phyloP scores from a whole-genome alignment of 2,329 filamentous ascomycete genomes.

The Arthrinium phaeospermum region DNA sequence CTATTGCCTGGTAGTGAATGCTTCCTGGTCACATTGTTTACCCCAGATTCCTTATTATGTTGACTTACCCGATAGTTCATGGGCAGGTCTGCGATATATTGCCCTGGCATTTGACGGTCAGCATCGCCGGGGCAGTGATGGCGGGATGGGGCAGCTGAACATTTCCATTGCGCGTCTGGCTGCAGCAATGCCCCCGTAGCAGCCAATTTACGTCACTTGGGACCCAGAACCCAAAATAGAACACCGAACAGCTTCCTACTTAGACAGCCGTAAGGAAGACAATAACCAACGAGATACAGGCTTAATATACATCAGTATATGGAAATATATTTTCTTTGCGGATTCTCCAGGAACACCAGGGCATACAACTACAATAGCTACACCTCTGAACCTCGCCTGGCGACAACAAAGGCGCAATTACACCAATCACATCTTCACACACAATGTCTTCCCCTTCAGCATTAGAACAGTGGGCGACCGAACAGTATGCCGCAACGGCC shows the following conservation, averaged over 20 bases:
- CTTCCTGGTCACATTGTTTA: too few relatives aligned
- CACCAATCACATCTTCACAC: not conserved
- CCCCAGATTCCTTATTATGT: too few relatives aligned
- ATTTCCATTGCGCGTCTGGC: not conserved
- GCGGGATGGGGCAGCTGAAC: not conserved
- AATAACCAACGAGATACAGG: not conserved
- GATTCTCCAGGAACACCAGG: not conserved
- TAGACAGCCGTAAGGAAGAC: not conserved
- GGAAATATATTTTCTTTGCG: not conserved
- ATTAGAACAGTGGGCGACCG: not conserved
- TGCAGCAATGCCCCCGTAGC: not conserved
- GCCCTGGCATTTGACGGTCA: too few relatives aligned
- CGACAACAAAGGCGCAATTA: too few relatives aligned
- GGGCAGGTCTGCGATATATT: too few relatives aligned
- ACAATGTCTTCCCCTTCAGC: constrained; percentile 13
- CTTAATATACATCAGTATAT: too few relatives aligned
- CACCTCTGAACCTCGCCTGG: not conserved
- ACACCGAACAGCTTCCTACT: not conserved
- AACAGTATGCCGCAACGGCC: not conserved
- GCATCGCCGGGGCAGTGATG: not conserved
- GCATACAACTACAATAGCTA: not conserved
- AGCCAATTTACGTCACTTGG: not conserved
- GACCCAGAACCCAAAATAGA: not conserved
- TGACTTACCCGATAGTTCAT: too few relatives aligned
- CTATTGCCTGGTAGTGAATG: too few relatives aligned